Conservation (phyloP, 2,329 filamentous ascomycete genomes). For the Beauveria sp. region DNA sequence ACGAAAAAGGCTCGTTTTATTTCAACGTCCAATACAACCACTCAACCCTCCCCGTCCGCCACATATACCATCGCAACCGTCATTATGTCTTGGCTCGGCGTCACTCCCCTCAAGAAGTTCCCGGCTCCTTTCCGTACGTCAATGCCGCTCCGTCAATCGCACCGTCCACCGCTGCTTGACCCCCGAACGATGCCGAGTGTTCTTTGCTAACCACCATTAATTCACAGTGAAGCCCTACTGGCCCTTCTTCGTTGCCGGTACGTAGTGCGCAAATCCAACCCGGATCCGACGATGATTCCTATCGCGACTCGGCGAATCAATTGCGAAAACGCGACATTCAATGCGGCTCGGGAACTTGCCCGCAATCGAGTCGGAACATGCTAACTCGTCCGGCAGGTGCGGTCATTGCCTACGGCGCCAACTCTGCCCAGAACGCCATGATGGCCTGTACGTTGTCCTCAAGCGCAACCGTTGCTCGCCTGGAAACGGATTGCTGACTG, state of each 20-base stretch:
- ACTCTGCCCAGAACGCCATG: conserved; percentile 70
- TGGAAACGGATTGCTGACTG: conserved; percentile 4
- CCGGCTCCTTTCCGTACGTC: conserved; percentile 68
- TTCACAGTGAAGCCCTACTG: conserved; percentile 75
- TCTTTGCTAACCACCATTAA: conserved; percentile 14
- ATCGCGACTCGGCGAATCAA: neutral
- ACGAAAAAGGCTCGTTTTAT: conserved; percentile 12
- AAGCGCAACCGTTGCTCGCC: neutral
- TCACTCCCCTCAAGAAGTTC: conserved; percentile 66
- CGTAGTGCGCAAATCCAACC: conserved; percentile 29
- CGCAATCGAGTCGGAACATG: neutral
- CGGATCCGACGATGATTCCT: conserved; percentile 1
- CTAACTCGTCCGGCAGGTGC: conserved; percentile 47
- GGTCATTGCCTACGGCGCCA: conserved; percentile 86
- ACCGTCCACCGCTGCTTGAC: neutral
- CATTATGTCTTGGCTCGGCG: conserved; percentile 70
- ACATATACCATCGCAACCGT: conserved; percentile 30
- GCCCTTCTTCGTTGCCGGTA: conserved; percentile 94
- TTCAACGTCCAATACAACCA: conserved; percentile 16
- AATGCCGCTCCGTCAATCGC: conserved; percentile 23
- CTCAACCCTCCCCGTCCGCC: conserved; percentile 28
- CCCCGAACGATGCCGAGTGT: conserved; percentile 4
- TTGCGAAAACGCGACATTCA: neutral
- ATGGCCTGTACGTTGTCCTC: conserved; percentile 56
- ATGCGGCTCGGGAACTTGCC: neutral